phyloP scores from a whole-genome alignment of 768 basidiomycete genomes.

The Tulasnella sp. region DNA sequence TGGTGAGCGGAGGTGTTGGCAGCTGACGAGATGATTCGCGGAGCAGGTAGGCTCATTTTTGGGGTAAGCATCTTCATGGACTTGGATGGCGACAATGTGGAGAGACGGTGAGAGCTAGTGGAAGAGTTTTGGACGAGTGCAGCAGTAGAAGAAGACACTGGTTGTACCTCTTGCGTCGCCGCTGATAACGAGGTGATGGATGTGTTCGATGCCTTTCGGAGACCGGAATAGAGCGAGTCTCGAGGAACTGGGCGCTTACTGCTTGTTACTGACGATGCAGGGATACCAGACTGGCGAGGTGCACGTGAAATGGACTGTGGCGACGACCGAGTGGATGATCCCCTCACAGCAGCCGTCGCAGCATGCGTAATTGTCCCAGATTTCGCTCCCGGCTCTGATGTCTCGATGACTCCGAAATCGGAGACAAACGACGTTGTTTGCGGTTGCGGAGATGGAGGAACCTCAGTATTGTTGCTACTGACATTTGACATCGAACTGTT shows the following conservation, averaged over 20 bases:
- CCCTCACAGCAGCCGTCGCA: not conserved
- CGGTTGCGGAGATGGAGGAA: slow-evolving; percentile 17
- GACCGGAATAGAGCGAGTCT: slow-evolving; percentile 55
- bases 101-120: slow-evolving; percentile 40
- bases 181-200: slow-evolving; percentile 49
- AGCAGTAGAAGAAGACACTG: too few relatives aligned
- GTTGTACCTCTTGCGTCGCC: too few relatives aligned
- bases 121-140: slow-evolving; percentile 23
- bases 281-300: not conserved
- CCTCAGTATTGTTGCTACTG: slow-evolving; percentile 15
- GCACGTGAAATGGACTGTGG: slow-evolving; percentile 4
- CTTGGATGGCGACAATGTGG: slow-evolving; percentile 75
- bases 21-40: slow-evolving; percentile 44
- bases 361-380: not conserved
- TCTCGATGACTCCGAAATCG: slow-evolving; percentile 77
- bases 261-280: not conserved
- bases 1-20: slow-evolving; percentile 23
- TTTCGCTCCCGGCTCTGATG: slow-evolving; percentile 32
- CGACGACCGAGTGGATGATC: slow-evolving; percentile 8
- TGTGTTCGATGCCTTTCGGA: slow-evolving; percentile 74
- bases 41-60: slow-evolving; percentile 52
- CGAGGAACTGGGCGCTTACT: slow-evolving; percentile 30
- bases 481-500: slow-evolving; percentile 29
- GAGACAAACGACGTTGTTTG: slow-evolving; percentile 20
- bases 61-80: slow-evolving; percentile 70